Evolutionary conservation across 352 stramenopile genomes (phyloP).

Genomic region (Phytophthora aleatoria): DNA sequence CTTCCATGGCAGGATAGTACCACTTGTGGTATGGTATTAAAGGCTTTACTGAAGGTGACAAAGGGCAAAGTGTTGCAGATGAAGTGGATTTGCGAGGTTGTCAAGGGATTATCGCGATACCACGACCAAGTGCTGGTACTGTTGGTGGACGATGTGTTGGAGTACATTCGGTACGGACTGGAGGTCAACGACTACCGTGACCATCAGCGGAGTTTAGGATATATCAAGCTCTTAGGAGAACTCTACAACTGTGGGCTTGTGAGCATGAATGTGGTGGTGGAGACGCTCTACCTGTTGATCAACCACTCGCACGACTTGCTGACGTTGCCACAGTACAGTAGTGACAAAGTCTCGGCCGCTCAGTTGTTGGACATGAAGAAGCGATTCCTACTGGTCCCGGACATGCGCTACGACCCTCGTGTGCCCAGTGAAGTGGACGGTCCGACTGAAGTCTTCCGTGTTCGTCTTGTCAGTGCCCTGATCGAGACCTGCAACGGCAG

Average conservation of each 20-base stretch:
- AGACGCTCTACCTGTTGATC: conserved; percentile 94
- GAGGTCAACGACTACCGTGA: conserved; percentile 91
- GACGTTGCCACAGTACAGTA: conserved; percentile 60
- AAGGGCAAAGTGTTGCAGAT: conserved; percentile 90
- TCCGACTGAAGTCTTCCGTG: conserved; percentile 92
- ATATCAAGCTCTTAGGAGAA: conserved; percentile 94
- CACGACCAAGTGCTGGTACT: conserved; percentile 92
- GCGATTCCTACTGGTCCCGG: conserved; percentile 67
- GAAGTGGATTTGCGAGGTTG: conserved; percentile 88
- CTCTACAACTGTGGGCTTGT: conserved; percentile 93
- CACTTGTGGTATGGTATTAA: conserved; percentile 81
- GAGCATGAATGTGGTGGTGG: conserved; percentile 91
- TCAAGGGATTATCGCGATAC: conserved; percentile 83
- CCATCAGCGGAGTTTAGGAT: conserved; percentile 93
- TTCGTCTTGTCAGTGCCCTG: conserved; percentile 94
- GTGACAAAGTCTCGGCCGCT: conserved; percentile 26
- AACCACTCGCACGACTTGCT: conserved; percentile 96
- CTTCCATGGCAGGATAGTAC: conserved; percentile 87
- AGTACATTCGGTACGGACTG: conserved; percentile 91
- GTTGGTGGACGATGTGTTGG: conserved; percentile 94
- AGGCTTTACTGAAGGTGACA: conserved; percentile 93
- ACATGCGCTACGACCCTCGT: conserved; percentile 85
- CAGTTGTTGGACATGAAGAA: conserved; percentile 70
- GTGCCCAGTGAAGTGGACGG: conserved; percentile 91
- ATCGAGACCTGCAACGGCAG: conserved; percentile 85